Conservation (phyloP, 2,329 filamentous ascomycete genomes). For the Fusarium pilosicola region DNA sequence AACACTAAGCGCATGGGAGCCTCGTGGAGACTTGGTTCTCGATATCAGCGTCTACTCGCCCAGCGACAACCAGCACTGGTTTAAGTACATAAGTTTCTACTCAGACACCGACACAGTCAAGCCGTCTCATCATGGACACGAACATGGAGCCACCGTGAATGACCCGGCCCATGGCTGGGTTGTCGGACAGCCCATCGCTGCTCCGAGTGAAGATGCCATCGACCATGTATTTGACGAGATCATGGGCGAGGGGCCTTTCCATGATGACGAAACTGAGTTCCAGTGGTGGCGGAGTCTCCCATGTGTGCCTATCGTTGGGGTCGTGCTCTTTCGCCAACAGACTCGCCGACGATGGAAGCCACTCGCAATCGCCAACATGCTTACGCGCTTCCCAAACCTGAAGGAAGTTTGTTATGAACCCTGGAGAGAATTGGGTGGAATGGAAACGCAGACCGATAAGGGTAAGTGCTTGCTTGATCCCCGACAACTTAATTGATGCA, state of each 20-base stretch:
- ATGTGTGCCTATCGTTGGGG: neutral
- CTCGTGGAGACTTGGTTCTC: neutral
- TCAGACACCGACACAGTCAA: neutral
- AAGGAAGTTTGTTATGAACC: constrained; percentile 53
- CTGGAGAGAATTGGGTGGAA: constrained; percentile 48
- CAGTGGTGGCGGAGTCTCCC: neutral
- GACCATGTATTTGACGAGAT: neutral
- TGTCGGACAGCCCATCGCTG: neutral
- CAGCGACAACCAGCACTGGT: neutral
- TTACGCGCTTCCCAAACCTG: constrained; percentile 49
- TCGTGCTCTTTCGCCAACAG: neutral
- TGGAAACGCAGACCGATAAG: constrained; percentile 42
- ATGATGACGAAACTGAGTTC: neutral
- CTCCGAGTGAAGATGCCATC: neutral
- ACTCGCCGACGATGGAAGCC: constrained; percentile 49
- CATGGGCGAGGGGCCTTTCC: neutral
- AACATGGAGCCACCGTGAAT: neutral
- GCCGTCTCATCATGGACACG: neutral
- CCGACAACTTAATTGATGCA: constrained; percentile 14
- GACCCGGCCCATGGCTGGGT: neutral
- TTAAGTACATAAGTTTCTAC: neutral
- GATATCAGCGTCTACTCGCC: neutral
- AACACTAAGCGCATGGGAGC: neutral
- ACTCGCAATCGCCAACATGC: constrained; percentile 45
- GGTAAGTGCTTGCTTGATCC: constrained; percentile 40